Base-by-base conservation (phyloP, 805 yeast genomes). In the Schizosaccharomyces cryophilus region DNA sequence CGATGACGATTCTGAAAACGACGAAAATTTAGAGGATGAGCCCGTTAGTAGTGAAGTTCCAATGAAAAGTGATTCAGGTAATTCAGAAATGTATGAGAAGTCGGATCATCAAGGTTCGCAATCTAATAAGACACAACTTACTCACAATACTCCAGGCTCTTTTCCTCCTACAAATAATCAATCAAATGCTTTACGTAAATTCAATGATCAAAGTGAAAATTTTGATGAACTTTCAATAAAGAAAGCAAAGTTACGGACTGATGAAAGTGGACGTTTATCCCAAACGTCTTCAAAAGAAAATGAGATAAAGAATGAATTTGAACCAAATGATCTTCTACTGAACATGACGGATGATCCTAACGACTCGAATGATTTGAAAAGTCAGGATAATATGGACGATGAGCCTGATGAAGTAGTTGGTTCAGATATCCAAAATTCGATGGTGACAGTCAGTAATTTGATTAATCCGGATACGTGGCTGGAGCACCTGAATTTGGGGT, bases 11-110 rank as follows among this genome's bases (percentile, higher is more conserved):
- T 80, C 77, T 51, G 82, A 74, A 15, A 78, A 77, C 47, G 65
- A 64, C 9, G 75, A 79, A 54, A 87, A 81, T 64, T 75, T 73
- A n/a, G 85, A 82, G 64, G 86, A 83, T 35, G 81, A 77, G 26
- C 80, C 77, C 51, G 81, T 74, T 13, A 78, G 77, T 48, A 65
- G 64, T 7, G 75, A 79, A 54, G 87, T 81, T 64, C 75, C 73
- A 7, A 7, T 5, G 19, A 51, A 21, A 5, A 6, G 26, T 21
- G 56, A 51, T 24, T 29, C 9, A 51, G n/a, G n/a, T 51, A 24
- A 45, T 19, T 21, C 51, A n/a, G 26, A 45, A 45, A 45, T 19
- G 51, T 45, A 45, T 21, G 51, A 24, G 26, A n/a, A 45, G 26
- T 19, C 21, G 21, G 9, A 11, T 6, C 3, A 45, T 21, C 51